These are phyloP conservation scores for Podila epicladia DNA, from an alignment of 192 early-diverging fungal species.

Conservation along the genomic window DNA sequence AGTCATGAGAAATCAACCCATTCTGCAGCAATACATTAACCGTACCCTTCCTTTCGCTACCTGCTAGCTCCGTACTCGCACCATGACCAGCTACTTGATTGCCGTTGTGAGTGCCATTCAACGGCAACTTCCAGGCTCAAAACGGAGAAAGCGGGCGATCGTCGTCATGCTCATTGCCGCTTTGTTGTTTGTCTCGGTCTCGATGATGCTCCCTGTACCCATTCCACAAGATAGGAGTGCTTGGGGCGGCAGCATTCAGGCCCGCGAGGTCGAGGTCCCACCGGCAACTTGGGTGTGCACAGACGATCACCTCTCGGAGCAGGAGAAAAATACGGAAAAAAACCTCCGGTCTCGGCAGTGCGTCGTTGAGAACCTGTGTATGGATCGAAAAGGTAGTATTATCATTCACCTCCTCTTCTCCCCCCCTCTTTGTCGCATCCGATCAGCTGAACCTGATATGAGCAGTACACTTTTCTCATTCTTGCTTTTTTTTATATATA, in stretches of 20 bases:
- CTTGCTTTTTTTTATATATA: not conserved
- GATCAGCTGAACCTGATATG: not conserved
- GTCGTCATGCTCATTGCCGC: too few relatives aligned
- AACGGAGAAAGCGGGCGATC: too few relatives aligned
- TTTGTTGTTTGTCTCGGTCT: too few relatives aligned
- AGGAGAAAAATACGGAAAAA: constrained; percentile 4
- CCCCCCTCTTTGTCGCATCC: not conserved
- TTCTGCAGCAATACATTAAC: too few relatives aligned
- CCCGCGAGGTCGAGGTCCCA: constrained; percentile 4
- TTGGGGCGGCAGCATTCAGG: constrained; percentile 8
- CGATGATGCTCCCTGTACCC: not conserved
- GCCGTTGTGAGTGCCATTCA: too few relatives aligned
- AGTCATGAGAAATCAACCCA: too few relatives aligned
- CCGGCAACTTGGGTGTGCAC: constrained; percentile 29
- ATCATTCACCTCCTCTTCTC: too few relatives aligned
- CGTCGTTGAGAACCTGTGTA: constrained; percentile 24
- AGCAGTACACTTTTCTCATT: not conserved
- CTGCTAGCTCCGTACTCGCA: too few relatives aligned
- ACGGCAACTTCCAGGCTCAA: too few relatives aligned
- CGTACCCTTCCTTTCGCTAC: too few relatives aligned
- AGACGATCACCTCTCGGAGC: constrained; percentile 9
- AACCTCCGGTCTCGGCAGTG: constrained; percentile 28
- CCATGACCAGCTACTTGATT: too few relatives aligned
- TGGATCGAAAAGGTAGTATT: constrained; percentile 23
- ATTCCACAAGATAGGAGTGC: not conserved